Base-by-base conservation (phyloP, 2,329 filamentous ascomycete genomes). In the Xylaria hypoxylon region DNA sequence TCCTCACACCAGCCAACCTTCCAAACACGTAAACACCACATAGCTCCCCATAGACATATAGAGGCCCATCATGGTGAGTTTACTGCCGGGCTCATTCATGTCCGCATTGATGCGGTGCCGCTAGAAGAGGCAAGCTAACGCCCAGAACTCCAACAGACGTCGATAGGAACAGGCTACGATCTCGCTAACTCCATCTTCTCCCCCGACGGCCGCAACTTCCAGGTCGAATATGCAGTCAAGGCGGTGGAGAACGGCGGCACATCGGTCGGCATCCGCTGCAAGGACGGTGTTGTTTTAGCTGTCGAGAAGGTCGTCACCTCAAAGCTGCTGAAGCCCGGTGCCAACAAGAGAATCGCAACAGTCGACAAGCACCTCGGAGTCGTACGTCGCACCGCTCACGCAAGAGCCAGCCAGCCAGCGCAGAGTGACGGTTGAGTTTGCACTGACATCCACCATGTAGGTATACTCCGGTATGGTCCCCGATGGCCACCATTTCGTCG, bases 151-250 rank as follows among this genome's bases (percentile, higher is more conserved):
- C 42, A 53, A 64, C 55, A 99, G 96, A 99, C 96, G 78, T 99
- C 96, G 79, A 99, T 99, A 92, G 96, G 96, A 79, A 99, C 96
- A 77, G 96, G 96, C 79, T 99, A 99, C 85, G 96, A 99, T 89
- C 91, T 99, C 77, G 93, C 93, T 80, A 99, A 99, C 88, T 98
- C 96, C 78, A 96, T 98, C 85, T 99, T 98, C 87, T 98, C 96
- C 55, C 96, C 96, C 73, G 96, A 99, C 84, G 96, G 96, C 79
- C 92, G 96, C 76, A 99, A 99, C 82, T 99, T 99, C 82, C 96
- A 99, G 83, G 93, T 96, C 81, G 96, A 99, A 87, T 99, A 99
- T 81, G 96, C 96, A 73, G 92, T 96, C 75, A 99, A 99, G 86
- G 96, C 96, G 63, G 96, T 99, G 70, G 96, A 99, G 85, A 98